Evolutionary conservation across 108 stramenopile genomes (phyloP).

Genomic region (Skeletonema menzelii): DNA sequence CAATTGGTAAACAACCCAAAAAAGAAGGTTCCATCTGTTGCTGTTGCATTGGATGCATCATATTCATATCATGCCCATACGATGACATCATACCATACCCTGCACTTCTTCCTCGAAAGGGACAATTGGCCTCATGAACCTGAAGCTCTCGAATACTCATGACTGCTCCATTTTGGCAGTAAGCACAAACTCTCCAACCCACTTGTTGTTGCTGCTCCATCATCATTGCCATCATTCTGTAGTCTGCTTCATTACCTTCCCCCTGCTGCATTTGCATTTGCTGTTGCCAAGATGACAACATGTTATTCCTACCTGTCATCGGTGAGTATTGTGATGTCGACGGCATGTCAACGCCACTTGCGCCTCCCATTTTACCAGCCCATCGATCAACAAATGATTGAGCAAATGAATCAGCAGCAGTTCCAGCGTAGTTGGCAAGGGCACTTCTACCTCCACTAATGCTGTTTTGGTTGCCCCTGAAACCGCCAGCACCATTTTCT

Average conservation of each 20-base stretch:
- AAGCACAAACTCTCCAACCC: constrained; percentile 15
- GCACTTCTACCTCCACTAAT: background rate
- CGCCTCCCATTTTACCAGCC: constrained; percentile 12
- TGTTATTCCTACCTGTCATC: background rate
- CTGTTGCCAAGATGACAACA: constrained; percentile 16
- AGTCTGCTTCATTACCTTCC: background rate
- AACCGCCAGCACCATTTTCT: background rate
- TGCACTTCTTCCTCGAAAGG: background rate
- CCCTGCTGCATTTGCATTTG: constrained; percentile 10
- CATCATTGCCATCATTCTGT: constrained; percentile 1
- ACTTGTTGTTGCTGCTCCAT: constrained; percentile 4
- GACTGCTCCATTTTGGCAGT: constrained; percentile 19
- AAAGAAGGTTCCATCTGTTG: background rate
- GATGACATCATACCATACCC: background rate
- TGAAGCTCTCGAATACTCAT: constrained; percentile 6
- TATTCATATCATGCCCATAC: background rate
- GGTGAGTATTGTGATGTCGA: background rate
- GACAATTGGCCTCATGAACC: constrained; percentile 6
- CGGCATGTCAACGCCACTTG: background rate
- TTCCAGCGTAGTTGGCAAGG: constrained; percentile 32
- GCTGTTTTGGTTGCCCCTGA: background rate
- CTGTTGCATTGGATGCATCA: background rate
- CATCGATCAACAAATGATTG: constrained; percentile 48
- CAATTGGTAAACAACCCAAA: background rate
- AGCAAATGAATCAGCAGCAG: constrained; percentile 37